These are phyloP conservation scores for Colletotrichum filicis DNA, from an alignment of 2,329 filamentous ascomycete genomes.

Conservation along the genomic window DNA sequence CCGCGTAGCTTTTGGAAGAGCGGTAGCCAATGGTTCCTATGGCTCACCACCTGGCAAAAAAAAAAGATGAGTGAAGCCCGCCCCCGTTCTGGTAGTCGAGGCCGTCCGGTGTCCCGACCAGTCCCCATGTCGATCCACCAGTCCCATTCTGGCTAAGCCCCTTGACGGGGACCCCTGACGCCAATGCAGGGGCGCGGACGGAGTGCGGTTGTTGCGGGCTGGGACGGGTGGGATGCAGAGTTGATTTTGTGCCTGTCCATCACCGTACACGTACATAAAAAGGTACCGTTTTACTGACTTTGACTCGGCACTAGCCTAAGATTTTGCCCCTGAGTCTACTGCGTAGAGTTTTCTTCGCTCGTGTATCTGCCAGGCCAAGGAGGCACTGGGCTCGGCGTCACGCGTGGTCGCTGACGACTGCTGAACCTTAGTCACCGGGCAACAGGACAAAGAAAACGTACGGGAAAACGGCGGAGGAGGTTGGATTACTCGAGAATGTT, in stretches of 20 bases:
- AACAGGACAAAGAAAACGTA: background rate
- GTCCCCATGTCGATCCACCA: conserved; percentile 8
- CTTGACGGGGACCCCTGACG: conserved; percentile 12
- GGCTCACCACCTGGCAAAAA: background rate
- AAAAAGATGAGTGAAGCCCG: background rate
- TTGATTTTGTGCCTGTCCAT: background rate
- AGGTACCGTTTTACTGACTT: background rate
- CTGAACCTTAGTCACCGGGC: background rate
- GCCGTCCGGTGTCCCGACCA: background rate
- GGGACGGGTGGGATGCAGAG: background rate
- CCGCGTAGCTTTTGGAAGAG: background rate
- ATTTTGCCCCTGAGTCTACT: background rate
- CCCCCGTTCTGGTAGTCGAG: conserved; percentile 10
- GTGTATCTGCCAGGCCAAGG: background rate
- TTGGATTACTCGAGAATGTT: background rate
- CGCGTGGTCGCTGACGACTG: background rate
- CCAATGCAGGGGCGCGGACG: conserved; percentile 23
- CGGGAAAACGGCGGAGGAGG: background rate
- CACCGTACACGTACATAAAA: background rate
- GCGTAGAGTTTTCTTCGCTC: background rate
- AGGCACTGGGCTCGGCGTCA: no score
- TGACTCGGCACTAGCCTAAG: background rate
- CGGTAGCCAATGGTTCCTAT: conserved; percentile 14
- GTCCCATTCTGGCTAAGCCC: background rate
- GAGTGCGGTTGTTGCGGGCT: background rate